Evolutionary conservation across 1,139 yeast genomes (phyloP).

Genomic region (Yamadazyma buinensis): DNA sequence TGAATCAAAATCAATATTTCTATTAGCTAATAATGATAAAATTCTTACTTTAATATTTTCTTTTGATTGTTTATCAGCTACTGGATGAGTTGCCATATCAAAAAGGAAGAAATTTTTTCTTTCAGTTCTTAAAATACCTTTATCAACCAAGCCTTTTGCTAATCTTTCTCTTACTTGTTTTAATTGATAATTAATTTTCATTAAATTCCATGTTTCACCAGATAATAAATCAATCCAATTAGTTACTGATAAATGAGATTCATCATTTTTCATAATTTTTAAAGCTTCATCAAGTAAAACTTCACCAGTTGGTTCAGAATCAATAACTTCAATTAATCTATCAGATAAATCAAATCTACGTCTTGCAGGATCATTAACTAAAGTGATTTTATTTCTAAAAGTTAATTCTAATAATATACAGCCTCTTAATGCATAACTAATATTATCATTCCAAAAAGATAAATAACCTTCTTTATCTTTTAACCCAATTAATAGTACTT

Average conservation of each 20-base stretch:
- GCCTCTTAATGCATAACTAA: conserved; percentile 93
- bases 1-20: conserved; percentile 56
- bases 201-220: conserved; percentile 96
- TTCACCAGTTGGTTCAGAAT: conserved; percentile 88
- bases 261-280: conserved; percentile 83
- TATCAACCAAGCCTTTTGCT: conserved; percentile 95
- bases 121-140: conserved; percentile 95
- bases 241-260: conserved; percentile 72
- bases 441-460: conserved; percentile 97
- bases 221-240: conserved; percentile 93
- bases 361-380: conserved; percentile 92
- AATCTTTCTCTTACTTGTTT: conserved; percentile 96
- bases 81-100: conserved; percentile 99
- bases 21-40: conserved; percentile 61
- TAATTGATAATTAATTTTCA: conserved; percentile 91
- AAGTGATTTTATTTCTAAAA: conserved; percentile 79
- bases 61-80: conserved; percentile 76
- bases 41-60: conserved; percentile 78
- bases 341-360: conserved; percentile 85
- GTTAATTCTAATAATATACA: conserved; percentile 91
- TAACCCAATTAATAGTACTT: conserved; percentile 84
- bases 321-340: conserved; percentile 81
- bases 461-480: conserved; percentile 95
- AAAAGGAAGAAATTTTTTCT: conserved; percentile 89
- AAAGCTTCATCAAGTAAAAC: conserved; percentile 91